Percentiles rank a stretch among this genome's conserved stretches.
These are phyloP conservation scores for Corymbia calophylla DNA, from an alignment of 441 rosid species.

Conservation along the genomic window DNA sequence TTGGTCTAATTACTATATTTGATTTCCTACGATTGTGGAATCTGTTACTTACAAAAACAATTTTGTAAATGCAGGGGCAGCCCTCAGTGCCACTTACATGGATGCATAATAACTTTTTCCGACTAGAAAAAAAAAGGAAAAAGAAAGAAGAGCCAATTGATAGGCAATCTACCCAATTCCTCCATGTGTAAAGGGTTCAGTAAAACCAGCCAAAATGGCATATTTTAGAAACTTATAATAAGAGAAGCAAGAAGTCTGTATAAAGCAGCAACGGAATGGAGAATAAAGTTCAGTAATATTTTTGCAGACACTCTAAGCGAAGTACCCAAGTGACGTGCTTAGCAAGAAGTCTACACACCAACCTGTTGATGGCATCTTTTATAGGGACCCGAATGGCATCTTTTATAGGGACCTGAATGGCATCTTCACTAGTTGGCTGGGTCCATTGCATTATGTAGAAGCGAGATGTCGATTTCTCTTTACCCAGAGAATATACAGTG, in stretches of 20 bases:
- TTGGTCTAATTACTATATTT: background rate
- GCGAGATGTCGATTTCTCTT: conserved; percentile 51
- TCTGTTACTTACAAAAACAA: background rate
- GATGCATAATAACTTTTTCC: background rate
- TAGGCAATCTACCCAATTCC: background rate
- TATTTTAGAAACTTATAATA: background rate
- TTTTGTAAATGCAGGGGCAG: background rate
- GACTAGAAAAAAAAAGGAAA: background rate
- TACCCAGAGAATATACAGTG: conserved; percentile 47
- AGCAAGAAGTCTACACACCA: conserved; percentile 5
- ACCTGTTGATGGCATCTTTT: conserved; percentile 48
- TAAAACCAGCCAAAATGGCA: background rate
- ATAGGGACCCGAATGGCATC: conserved; percentile 32
- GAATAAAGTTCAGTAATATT: background rate
- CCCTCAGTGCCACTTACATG: background rate
- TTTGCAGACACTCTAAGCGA: background rate
- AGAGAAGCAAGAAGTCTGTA: background rate
- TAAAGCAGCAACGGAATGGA: background rate
- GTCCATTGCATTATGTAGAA: conserved; percentile 74
- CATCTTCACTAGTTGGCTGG: conserved; percentile 14
- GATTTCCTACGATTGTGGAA: background rate
- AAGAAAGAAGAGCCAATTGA: background rate
- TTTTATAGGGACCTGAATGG: conserved; percentile 26
- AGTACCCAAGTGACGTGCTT: background rate
- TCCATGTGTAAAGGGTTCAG: background rate